These are phyloP conservation scores for Daldinia vernicosa DNA, from an alignment of 495 filamentous ascomycete genomes.

Conservation along the genomic window DNA sequence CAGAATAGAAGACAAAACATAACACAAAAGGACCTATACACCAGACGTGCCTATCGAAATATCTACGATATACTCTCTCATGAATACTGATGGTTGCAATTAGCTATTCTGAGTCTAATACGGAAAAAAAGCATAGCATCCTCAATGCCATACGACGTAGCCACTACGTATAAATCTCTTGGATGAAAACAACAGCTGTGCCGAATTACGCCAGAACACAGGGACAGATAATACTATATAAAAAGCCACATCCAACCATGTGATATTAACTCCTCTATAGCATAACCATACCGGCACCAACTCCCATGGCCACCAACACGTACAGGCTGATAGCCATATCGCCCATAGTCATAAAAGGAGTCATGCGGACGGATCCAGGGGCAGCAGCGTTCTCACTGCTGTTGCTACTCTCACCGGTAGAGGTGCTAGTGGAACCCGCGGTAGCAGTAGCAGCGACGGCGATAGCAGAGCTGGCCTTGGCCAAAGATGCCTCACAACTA, in stretches of 20 bases:
- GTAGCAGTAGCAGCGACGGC: slow-evolving; percentile 53
- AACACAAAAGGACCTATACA: not conserved
- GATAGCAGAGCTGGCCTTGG: slow-evolving; percentile 55
- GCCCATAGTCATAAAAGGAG: slow-evolving; percentile 68
- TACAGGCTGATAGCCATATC: slow-evolving; percentile 74
- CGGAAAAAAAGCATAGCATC: not conserved
- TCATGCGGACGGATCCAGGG: slow-evolving; percentile 51
- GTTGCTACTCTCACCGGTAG: slow-evolving; percentile 30
- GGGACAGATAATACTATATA: slow-evolving; percentile 1
- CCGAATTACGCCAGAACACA: slow-evolving; percentile 14
- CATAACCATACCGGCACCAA: slow-evolving; percentile 79
- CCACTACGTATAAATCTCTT: slow-evolving; percentile 1
- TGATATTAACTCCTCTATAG: slow-evolving; percentile 60
- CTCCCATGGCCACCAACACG: slow-evolving; percentile 68
- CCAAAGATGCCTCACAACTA: slow-evolving; percentile 49
- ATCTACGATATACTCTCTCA: not conserved
- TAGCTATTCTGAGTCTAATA: slow-evolving; percentile 17
- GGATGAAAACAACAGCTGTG: not conserved
- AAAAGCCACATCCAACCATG: slow-evolving; percentile 1
- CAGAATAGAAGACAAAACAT: too few species aligned
- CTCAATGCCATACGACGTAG: not conserved
- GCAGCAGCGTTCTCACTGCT: slow-evolving; percentile 46
- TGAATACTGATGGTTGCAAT: slow-evolving; percentile 4
- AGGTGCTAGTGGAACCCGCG: slow-evolving; percentile 53
- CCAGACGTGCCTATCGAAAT: not conserved